A percentile compares a stretch with the other conserved stretches of the same genome.
phyloP scores from a whole-genome alignment of 2,329 filamentous ascomycete genomes.

The Ustulina deusta region DNA sequence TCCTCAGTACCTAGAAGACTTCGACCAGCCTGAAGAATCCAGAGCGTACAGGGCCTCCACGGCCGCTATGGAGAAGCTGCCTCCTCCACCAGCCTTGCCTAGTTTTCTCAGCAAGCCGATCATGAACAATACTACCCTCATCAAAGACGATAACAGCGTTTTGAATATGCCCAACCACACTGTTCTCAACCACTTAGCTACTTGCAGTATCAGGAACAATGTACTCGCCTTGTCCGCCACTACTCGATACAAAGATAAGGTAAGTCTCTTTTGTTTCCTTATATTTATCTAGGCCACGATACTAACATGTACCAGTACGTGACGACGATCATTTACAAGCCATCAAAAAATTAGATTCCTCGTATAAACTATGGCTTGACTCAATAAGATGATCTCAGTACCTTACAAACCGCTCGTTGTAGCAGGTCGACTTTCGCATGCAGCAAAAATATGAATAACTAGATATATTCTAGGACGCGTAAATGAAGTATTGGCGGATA shows the following conservation, averaged over 20 bases:
- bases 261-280: slow-evolving; percentile 53
- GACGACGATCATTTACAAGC: slow-evolving; percentile 98
- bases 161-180: slow-evolving; percentile 97
- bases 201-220: slow-evolving; percentile 97
- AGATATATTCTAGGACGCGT: background rate
- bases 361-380: slow-evolving; percentile 18
- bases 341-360: slow-evolving; percentile 68
- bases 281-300: background rate
- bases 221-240: slow-evolving; percentile 95
- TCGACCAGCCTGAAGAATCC: slow-evolving; percentile 86
- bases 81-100: slow-evolving; percentile 85
- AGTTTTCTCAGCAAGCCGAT: slow-evolving; percentile 95
- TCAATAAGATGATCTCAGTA: background rate
- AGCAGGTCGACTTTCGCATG: background rate
- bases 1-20: slow-evolving; percentile 86
- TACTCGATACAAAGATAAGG: slow-evolving; percentile 97
- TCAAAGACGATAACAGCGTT: slow-evolving; percentile 98
- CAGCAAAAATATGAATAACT: background rate
- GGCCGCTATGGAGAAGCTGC: slow-evolving; percentile 80
- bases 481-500: background rate
- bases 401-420: background rate
- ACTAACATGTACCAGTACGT: slow-evolving; percentile 75
- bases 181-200: slow-evolving; percentile 94
- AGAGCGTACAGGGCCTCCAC: slow-evolving; percentile 79
- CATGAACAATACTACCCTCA: slow-evolving; percentile 87